Evolutionary conservation across 129 eudicot genomes (phyloP), one percentile per base, ranked within the genome.

Genomic region (Artemisia tridentata): DNA sequence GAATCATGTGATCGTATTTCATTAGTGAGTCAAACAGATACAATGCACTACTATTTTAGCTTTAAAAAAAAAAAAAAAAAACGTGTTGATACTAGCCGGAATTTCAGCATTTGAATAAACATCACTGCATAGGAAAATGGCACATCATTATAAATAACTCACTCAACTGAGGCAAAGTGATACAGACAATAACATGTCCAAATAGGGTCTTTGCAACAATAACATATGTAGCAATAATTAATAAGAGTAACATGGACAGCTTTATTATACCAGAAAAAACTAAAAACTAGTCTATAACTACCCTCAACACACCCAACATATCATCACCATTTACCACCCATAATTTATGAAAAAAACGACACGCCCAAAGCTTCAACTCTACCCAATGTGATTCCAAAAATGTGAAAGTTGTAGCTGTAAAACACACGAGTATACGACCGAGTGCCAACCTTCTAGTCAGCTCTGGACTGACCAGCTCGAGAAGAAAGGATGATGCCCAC

Each of bases 391-490:
- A 72, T 67, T 27, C 64, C 43, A 57, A 64, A 60, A 78, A 65
- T 19, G 72, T 76, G 66, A 17, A 67, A 77, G 51, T 50, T 53
- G 50, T 75, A 63, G 72, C 75, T 71, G 74, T 46, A 73, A 63
- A 67, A 48, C 43, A 46, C 51, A 11, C 54, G 16, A 43, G 19
- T 4, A 58, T 23, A 16, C 20, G 45, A 75, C 50, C 25, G 38
- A 34, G 8, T 9, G 65, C 21, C 18, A 7, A 46, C 20, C 66
- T 46, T 75, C 83, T 82, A 89, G 47, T 89, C 96, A 3, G 90
- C 96, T 80, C 96, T 84, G n/a, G 96, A 89, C 71, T 89, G 96
- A 59, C 96, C 96, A 76, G 96, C 96, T 38, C 96, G 87, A 45
- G 96, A 89, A 67, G 96, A 89, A 48, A 89, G 90, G 76, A 89